phyloP scores from a whole-genome alignment of 139 green algal genomes.

The Tetratostichococcus sp. region DNA sequence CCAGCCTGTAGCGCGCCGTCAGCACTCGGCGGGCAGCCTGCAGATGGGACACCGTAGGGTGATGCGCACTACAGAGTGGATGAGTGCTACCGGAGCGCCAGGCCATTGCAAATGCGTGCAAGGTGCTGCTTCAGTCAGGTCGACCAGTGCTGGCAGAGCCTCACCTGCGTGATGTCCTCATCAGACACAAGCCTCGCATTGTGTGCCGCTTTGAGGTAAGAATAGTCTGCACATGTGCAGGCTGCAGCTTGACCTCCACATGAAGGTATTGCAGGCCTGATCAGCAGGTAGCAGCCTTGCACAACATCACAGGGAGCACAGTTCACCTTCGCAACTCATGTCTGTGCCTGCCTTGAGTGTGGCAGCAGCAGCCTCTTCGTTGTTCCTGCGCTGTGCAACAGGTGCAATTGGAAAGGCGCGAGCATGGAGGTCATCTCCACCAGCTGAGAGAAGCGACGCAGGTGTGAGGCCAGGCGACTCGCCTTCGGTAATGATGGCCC shows the following conservation, averaged over 20 bases:
- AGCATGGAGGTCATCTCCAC: no score
- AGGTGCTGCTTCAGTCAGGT: no score
- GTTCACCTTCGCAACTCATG: constrained; percentile 11
- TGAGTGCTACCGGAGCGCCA: no score
- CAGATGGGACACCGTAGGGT: no score
- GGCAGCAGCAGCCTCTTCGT: constrained; percentile 2
- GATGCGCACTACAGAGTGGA: no score
- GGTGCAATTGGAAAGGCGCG: no score
- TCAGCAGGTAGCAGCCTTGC: not conserved
- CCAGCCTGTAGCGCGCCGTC: constrained; percentile 19
- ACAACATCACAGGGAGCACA: no score
- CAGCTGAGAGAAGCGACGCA: no score
- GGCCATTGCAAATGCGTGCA: no score
- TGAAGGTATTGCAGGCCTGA: no score
- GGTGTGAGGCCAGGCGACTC: not conserved
- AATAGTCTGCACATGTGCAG: constrained; percentile 18
- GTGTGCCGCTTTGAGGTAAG: constrained; percentile 7
- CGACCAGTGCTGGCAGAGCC: no score
- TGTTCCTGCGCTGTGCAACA: not conserved
- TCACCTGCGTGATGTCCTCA: constrained; percentile 11
- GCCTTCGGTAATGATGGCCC: not conserved
- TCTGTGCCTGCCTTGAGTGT: constrained; percentile 23
- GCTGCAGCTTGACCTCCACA: no score
- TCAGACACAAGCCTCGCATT: constrained; percentile 5
- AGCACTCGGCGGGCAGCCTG: constrained; percentile 17